Evolutionary conservation across 768 basidiomycete genomes (phyloP), one percentile per base, ranked within the genome.

Genomic region (Chalciporus sphaerocephalus): DNA sequence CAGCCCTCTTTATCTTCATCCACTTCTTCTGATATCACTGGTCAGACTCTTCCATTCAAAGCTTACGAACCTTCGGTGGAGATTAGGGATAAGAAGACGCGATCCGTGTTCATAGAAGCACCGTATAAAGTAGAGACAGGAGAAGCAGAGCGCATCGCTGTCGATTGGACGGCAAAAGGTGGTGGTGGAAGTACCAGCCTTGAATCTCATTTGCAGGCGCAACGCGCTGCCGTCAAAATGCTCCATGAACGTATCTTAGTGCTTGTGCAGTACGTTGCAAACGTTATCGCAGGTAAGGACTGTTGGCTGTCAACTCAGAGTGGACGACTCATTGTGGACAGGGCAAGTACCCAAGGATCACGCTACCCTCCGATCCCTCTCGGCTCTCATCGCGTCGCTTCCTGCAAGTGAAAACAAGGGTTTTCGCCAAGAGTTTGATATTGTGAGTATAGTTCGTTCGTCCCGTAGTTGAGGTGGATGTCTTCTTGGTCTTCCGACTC

Each of bases 131-230:
- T 99, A 15, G 95, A 97, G 67, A 97, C 95, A 0, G 96, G 95
- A 25, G 96, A 99, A 69, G 96, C 96, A 13, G 96, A 99, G 64
- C 83, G 96, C 30, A 97, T 99, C 51, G 96, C 96, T 6, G 96
- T 99, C 0, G 95, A 98, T 63, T 95, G 92, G 78, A 90, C 90
- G 3, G 87, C 90, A 20, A 81, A 83, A 62, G 88, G 89, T 8
- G 89, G 91, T 38, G 87, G 81, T 22, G 87, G 83, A 51, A 86
- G 84, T 34, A 88, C 83, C 12, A 89, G 83, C 52, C 70, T 92
- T 92, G 54, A 94, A 57, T 87, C 90, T 0, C 87, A 92, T 69
- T 70, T 98, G 40, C 85, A 87, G 47, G 87, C 93, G 2, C 94
- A 97, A 67, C 77, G 93, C 51, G 91, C 93, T 39, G 96, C 96